phyloP scores from a whole-genome alignment of 2,329 filamentous ascomycete genomes.

The Apiospora phragmitis region DNA sequence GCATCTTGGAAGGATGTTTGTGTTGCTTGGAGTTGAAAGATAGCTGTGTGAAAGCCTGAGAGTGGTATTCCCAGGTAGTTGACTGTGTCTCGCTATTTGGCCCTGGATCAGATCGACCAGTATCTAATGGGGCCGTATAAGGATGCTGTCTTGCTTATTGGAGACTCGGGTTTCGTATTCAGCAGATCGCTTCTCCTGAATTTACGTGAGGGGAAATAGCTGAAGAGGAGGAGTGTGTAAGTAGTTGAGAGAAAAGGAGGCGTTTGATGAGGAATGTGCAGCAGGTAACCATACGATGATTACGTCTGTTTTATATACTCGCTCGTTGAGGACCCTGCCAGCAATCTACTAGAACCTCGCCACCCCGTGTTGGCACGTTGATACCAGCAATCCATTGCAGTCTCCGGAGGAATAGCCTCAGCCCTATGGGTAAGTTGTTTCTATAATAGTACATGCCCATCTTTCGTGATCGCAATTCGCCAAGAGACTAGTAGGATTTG shows the following conservation, averaged over 20 bases:
- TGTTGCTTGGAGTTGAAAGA: neutral
- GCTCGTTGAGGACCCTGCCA: neutral
- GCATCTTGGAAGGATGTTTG: neutral
- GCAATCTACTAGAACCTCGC: neutral
- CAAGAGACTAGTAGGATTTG: neutral
- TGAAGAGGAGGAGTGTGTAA: neutral
- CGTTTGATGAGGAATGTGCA: neutral
- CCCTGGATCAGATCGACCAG: neutral
- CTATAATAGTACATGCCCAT: neutral
- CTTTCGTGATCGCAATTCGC: neutral
- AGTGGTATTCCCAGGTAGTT: neutral
- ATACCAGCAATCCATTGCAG: neutral
- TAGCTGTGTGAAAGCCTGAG: neutral
- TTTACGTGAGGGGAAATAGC: neutral
- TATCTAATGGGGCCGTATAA: neutral
- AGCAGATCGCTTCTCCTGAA: neutral
- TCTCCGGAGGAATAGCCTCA: neutral
- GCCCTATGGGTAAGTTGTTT: neutral
- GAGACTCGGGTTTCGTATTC: neutral
- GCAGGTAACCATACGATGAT: neutral
- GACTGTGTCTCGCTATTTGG: neutral
- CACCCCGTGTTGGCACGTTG: neutral
- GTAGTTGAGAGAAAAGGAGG: neutral
- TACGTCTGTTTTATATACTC: neutral
- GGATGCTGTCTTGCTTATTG: neutral